Evolutionary conservation across 805 yeast species (phyloP).

Genomic region (Starmera amethionina): DNA sequence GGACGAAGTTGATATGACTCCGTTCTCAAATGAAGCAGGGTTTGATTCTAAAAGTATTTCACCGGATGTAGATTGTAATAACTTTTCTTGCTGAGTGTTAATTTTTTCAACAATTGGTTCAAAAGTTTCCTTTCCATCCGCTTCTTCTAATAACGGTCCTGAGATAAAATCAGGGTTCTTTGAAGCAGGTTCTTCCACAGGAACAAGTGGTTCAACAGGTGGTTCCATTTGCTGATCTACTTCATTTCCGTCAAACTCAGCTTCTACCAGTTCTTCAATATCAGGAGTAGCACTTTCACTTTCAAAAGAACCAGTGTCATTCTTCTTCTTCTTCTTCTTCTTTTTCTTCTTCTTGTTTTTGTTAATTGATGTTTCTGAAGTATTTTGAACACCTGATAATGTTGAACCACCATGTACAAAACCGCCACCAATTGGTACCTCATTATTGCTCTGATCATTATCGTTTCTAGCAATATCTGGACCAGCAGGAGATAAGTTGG

Average conservation of each 20-base stretch:
- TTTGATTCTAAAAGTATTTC: too few relatives aligned
- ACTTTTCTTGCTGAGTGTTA: too few relatives aligned
- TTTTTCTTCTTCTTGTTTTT: constrained; percentile 3
- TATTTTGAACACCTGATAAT: background rate
- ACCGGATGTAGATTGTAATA: too few relatives aligned
- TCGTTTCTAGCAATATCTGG: too few relatives aligned
- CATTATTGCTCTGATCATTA: too few relatives aligned
- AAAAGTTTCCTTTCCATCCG: background rate
- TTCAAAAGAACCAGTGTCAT: background rate
- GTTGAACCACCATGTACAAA: background rate
- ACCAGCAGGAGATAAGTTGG: too few relatives aligned
- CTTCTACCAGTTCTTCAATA: background rate
- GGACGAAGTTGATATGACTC: background rate
- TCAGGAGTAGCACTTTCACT: background rate
- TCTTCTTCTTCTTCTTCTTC: constrained; percentile 3
- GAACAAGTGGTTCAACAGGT: background rate
- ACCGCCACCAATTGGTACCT: background rate
- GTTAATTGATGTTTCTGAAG: background rate
- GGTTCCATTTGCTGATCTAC: background rate
- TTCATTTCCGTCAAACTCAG: too few relatives aligned
- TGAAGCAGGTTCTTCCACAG: background rate
- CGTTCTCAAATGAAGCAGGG: background rate
- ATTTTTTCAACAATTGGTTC: too few relatives aligned
- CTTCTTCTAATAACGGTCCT: background rate
- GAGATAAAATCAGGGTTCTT: background rate